Evolutionary conservation across 805 yeast species (phyloP), one percentile per base, ranked within the genome.

Genomic region (Ogataea thermomethanolica): DNA sequence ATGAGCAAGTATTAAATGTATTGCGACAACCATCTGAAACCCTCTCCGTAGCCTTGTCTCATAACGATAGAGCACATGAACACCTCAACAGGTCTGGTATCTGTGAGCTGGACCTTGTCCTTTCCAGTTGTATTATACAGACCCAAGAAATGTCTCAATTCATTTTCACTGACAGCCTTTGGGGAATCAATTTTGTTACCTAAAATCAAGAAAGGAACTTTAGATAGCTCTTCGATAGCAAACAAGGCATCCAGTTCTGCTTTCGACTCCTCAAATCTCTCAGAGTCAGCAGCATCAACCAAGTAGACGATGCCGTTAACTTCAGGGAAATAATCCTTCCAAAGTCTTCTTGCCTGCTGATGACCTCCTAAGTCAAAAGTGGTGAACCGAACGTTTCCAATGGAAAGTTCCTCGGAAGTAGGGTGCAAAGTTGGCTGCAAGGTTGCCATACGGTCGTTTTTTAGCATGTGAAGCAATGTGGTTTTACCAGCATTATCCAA

Each of bases 281-380:
- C 95, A 27, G 93, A 82, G 62, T 93, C 99, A 41, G 98, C 98
- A 41, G 95, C 95, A 64, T 93, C 99, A 24, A 93, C 97, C 44
- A 93, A 73, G 66, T 85, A 93, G 24, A 93, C 98, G 53, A 93
- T 93, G 41, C 97, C 99, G 65, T 89, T 86, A 35, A 93, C 99
- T 70, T 93, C 99, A 44, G 99, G 99, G 83, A 93, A 93, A 67
- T 93, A 93, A 65, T 93, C 98, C 64, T 90, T 90, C 99, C 99
- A 93, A 61, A 93, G 80, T 70, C 99, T 88, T 71, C 99, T 90
- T 35, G 99, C 98, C 70, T 91, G 97, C 65, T 79, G 83, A 72
- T 93, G 99, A 31, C 99, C 99, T 67, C 99, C 99, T 55, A 93
- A 76, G 66, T 93, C 99, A 58, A 93, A 93, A 22, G 99, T 93